Evolutionary conservation across 192 early-diverging fungal genomes (phyloP).

Genomic region (Entomortierella chlamydospora): DNA sequence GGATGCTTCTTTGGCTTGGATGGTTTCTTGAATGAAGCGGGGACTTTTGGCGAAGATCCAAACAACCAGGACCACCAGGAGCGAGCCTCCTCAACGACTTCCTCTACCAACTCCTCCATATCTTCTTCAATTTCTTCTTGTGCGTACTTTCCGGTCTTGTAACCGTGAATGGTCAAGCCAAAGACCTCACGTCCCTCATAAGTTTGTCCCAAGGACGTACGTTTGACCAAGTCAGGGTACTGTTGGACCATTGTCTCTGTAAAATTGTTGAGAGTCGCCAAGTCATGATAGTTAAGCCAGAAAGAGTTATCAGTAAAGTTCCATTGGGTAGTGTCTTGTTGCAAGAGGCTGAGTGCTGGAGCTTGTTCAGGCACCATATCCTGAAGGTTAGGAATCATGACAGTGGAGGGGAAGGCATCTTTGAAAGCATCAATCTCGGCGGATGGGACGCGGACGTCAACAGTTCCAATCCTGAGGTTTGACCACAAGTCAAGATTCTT

Average conservation of each 20-base stretch:
- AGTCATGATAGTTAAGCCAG: slow-evolving; percentile 57
- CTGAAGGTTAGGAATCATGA: slow-evolving; percentile 49
- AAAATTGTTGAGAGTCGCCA: slow-evolving; percentile 56
- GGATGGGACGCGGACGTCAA: slow-evolving; percentile 49
- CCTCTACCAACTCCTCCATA: neutral
- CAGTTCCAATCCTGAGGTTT: slow-evolving; percentile 45
- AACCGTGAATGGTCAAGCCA: slow-evolving; percentile 55
- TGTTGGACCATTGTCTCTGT: slow-evolving; percentile 45
- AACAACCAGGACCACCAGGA: slow-evolving; percentile 49
- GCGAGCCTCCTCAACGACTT: slow-evolving; percentile 9
- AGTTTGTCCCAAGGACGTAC: slow-evolving; percentile 58
- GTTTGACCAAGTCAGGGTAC: slow-evolving; percentile 57
- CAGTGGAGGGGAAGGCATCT: slow-evolving; percentile 20
- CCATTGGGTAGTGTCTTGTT: slow-evolving; percentile 5
- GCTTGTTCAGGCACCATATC: slow-evolving; percentile 33
- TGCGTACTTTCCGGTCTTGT: slow-evolving; percentile 4
- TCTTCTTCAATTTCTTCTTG: slow-evolving; percentile 13
- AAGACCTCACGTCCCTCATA: slow-evolving; percentile 62
- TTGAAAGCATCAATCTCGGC: slow-evolving; percentile 25
- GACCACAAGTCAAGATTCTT: slow-evolving; percentile 54
- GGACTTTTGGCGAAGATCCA: slow-evolving; percentile 1
- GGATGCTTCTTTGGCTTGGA: slow-evolving; percentile 36
- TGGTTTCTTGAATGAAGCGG: slow-evolving; percentile 6
- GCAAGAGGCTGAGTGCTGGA: neutral
- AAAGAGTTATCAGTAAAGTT: slow-evolving; percentile 51